Conservation (phyloP, 192 early-diverging fungal genomes). For the Coemansia sp. region DNA sequence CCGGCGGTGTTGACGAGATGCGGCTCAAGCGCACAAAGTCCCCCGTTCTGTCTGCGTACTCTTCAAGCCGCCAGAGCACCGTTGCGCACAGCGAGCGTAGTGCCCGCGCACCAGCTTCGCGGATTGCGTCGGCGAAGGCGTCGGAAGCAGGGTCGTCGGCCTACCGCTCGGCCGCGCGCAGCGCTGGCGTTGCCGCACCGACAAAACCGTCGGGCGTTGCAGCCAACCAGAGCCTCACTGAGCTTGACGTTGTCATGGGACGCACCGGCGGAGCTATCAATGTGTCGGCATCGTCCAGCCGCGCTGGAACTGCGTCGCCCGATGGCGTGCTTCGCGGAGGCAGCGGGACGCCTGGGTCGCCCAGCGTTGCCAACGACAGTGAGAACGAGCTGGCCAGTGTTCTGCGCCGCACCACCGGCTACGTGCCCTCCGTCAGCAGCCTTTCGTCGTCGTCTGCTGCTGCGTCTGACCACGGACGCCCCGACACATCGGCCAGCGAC, state of each 20-base stretch:
- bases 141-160: neutral
- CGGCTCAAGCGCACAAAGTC: constrained; percentile 35
- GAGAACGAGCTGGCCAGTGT: constrained; percentile 54
- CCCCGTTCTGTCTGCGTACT: constrained; percentile 4
- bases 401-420: constrained; percentile 49
- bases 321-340: constrained; percentile 37
- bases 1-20: constrained; percentile 36
- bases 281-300: constrained; percentile 19
- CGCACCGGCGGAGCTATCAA: constrained; percentile 38
- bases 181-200: constrained; percentile 9
- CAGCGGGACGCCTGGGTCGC: constrained; percentile 24
- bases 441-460: constrained; percentile 17
- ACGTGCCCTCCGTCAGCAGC: constrained; percentile 44
- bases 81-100: neutral
- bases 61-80: constrained; percentile 10
- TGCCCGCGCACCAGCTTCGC: neutral
- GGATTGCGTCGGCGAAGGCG: neutral
- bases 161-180: constrained; percentile 1
- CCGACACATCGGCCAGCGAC: constrained; percentile 36
- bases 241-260: constrained; percentile 55
- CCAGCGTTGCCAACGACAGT: constrained; percentile 28
- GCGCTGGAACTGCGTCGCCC: constrained; percentile 7
- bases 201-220: neutral
- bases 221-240: constrained; percentile 34
- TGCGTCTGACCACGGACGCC: constrained; percentile 17